Conservation (phyloP, 1,284 basidiomycete species). For the Moesziomyces sp. region DNA sequence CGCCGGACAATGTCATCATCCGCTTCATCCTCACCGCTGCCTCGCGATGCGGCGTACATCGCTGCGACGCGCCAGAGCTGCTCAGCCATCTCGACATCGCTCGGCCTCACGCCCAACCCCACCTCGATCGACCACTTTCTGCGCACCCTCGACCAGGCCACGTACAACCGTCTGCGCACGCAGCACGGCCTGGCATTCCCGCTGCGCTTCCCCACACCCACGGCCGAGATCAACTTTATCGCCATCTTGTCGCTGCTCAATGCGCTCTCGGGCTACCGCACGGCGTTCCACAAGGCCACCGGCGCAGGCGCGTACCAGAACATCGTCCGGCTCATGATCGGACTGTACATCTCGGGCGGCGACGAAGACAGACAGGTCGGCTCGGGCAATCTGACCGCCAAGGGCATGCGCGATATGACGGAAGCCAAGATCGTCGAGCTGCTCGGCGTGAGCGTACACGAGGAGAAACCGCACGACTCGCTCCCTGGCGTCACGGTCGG, state of each 20-base stretch:
- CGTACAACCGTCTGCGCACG: conserved; percentile 24
- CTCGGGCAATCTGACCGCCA: conserved; percentile 20
- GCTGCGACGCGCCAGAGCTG: conserved; percentile 27
- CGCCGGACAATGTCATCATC: neutral
- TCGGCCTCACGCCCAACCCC: conserved; percentile 20
- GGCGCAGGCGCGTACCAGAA: conserved; percentile 59
- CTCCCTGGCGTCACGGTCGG: conserved; percentile 80
- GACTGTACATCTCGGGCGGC: conserved; percentile 47
- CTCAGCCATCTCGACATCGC: neutral
- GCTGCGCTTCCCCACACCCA: conserved; percentile 47
- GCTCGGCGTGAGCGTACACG: conserved; percentile 58
- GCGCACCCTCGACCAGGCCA: conserved; percentile 8
- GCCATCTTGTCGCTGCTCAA: conserved; percentile 60
- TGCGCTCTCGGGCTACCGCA: conserved; percentile 57
- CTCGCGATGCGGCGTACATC: conserved; percentile 10
- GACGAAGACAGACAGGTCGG: conserved; percentile 27
- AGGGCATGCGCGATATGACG: conserved; percentile 34
- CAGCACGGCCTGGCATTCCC: conserved; percentile 61
- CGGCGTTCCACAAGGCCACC: conserved; percentile 51
- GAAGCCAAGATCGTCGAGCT: conserved; percentile 46
- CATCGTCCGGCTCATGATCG: conserved; percentile 52
- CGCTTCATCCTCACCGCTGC: neutral
- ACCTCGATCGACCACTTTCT: conserved; percentile 49
- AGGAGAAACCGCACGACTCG: conserved; percentile 77
- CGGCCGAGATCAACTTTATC: conserved; percentile 60